A percentile compares a stretch with the other conserved stretches of the same genome.
Evolutionary conservation across 768 basidiomycete genomes (phyloP).

Genomic region (Leccinum uliginosum): DNA sequence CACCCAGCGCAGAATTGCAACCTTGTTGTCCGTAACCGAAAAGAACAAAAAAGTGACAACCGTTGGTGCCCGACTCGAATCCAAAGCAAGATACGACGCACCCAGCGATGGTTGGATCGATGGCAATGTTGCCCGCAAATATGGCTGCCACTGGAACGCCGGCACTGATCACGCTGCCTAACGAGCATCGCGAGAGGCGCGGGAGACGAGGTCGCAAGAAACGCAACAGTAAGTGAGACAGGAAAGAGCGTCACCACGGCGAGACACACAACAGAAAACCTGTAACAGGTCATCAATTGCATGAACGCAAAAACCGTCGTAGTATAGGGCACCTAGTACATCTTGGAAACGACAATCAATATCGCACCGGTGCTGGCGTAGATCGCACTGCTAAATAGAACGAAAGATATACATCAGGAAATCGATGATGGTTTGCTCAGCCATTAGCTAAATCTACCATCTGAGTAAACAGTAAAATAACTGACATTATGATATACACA

Average conservation of each 20-base stretch:
- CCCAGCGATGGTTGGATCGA: conserved; percentile 54
- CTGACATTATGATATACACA: too few relatives aligned
- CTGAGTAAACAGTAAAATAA: too few relatives aligned
- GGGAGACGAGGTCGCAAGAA: conserved; percentile 61
- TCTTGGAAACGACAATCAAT: conserved; percentile 52
- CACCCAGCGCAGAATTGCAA: conserved; percentile 43
- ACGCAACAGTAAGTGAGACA: conserved; percentile 52
- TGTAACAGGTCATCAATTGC: conserved; percentile 16
- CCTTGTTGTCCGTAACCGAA: conserved; percentile 49
- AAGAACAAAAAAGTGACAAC: conserved; percentile 35
- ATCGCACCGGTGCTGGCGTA: conserved; percentile 57
- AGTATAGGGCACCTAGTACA: conserved; percentile 40
- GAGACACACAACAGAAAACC: conserved; percentile 68
- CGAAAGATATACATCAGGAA: conserved; percentile 45
- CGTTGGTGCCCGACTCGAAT: background rate
- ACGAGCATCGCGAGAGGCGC: conserved; percentile 36
- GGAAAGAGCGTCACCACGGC: conserved; percentile 64
- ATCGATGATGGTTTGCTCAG: too few relatives aligned
- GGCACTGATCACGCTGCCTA: conserved; percentile 40
- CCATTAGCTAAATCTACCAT: too few relatives aligned
- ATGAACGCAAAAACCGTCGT: background rate
- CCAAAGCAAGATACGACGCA: conserved; percentile 23
- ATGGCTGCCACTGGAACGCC: conserved; percentile 39
- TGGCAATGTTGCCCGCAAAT: conserved; percentile 56
- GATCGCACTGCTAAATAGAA: conserved; percentile 44